Evolutionary conservation across 805 yeast genomes (phyloP), one percentile per base, ranked within the genome.

Genomic region (Kluyveromyces lactis): DNA sequence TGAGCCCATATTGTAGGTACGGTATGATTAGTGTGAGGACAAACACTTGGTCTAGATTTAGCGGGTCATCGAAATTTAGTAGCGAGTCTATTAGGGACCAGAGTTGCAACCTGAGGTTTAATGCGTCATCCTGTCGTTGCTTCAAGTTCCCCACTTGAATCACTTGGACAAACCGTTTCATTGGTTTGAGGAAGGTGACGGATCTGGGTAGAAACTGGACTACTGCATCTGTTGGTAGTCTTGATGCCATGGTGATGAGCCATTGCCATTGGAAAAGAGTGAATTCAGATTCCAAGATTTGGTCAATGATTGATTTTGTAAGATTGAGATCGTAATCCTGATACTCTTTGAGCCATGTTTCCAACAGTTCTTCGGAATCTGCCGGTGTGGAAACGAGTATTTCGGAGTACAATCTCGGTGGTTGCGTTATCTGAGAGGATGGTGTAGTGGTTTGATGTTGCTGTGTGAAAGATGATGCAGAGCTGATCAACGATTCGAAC

Each of bases 91-190:
- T 26, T 4, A 34, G 30, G 30, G 37, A 34, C 37, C 37, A 34
- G 18, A 34, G 37, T 18, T 34, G 37, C 30, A 34, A 18, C 13
- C 37, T 4, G 18, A 34, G 30, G 17, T 21, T 34, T 9, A 34
- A n/a, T 9, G 37, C 53, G 16, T 53, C 55, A 40, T 58, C 63
- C 17, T 53, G 52, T 8, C 49, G 47, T 38, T 58, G 62, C 31
- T 57, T 56, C 49, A 57, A 46, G 33, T 55, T 57, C 3, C 63
- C 63, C 2, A 56, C 62, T 44, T 57, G 57, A 4, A 58, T 36
- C 7, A 50, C 49, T 9, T 49, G 46, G 3, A 52, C 43, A 24
- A 50, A 57, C n/a, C 40, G 33, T 36, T 56, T 57, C 40, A 54
- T 52, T 17, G 49, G 50, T 29, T 45, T 41, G 21, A 52, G 13